Percentiles rank a stretch among this genome's conserved stretches.
phyloP scores from a whole-genome alignment of 164 flowering plant species.

The Nymphaea thermarum region DNA sequence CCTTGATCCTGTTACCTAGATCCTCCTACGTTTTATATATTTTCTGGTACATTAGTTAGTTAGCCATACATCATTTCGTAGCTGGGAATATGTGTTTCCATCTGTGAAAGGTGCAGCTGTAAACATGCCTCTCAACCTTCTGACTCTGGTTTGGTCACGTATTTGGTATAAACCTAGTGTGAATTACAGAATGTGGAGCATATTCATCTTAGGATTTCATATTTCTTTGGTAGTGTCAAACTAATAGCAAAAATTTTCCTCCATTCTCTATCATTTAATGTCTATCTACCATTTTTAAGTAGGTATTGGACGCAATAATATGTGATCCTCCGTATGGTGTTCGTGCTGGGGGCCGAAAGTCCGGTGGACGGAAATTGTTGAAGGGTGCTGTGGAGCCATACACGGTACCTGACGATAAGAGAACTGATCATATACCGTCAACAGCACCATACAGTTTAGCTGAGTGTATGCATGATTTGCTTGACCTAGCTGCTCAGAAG shows the following conservation, averaged over 20 bases:
- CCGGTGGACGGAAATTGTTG: slow-evolving; percentile 85
- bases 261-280: background rate
- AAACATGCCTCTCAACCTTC: no score
- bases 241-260: background rate
- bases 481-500: slow-evolving; percentile 81
- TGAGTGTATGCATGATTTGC: slow-evolving; percentile 90
- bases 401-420: slow-evolving; percentile 90
- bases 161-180: no score
- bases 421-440: slow-evolving; percentile 86
- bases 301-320: slow-evolving; percentile 91
- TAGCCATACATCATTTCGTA: no score
- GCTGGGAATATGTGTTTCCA: no score
- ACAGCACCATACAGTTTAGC: slow-evolving; percentile 86
- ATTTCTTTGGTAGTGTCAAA: no score
- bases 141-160: no score
- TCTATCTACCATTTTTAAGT: background rate
- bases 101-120: no score
- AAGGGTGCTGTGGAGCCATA: slow-evolving; percentile 50
- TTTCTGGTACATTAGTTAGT: no score
- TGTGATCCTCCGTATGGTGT: slow-evolving; percentile 99
- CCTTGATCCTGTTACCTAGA: no score
- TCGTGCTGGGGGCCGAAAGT: slow-evolving; percentile 98
- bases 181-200: no score
- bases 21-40: no score
- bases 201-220: no score